Percentiles rank a stretch among this genome's conserved stretches.
Conservation (phyloP, 805 yeast genomes). For the Spathaspora sp. region DNA sequence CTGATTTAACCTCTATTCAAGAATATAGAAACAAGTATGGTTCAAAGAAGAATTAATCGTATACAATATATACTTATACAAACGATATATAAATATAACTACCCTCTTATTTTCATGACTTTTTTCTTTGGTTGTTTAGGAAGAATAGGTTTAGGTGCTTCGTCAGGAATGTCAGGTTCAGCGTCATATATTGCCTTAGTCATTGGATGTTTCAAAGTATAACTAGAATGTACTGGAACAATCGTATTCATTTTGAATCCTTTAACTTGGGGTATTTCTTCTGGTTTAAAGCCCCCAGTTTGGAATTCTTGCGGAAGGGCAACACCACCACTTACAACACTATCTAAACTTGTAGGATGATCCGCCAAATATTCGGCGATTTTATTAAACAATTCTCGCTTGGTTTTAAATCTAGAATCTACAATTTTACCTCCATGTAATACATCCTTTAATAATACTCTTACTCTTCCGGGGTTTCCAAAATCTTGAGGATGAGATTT, state of each 20-base stretch:
- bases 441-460: constrained; percentile 56
- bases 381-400: constrained; percentile 61
- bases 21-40: constrained; percentile 53
- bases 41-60: constrained; percentile 23
- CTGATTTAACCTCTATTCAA: constrained; percentile 54
- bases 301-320: constrained; percentile 63
- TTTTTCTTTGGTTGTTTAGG: constrained; percentile 50
- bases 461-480: constrained; percentile 96
- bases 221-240: constrained; percentile 83
- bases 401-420: constrained; percentile 33
- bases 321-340: constrained; percentile 50
- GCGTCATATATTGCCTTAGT: constrained; percentile 64
- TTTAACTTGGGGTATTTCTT: constrained; percentile 69
- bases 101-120: constrained; percentile 60
- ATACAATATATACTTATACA: neutral
- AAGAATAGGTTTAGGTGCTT: constrained; percentile 16
- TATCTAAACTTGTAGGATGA: constrained; percentile 66
- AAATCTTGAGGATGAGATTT: constrained; percentile 95
- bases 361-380: constrained; percentile 58
- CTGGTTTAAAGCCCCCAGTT: constrained; percentile 43
- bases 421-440: constrained; percentile 38
- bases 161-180: constrained; percentile 38
- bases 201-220: constrained; percentile 80
- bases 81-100: neutral
- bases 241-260: constrained; percentile 84